phyloP scores from a whole-genome alignment of 805 yeast species.

The Lipomyces lipofer region DNA sequence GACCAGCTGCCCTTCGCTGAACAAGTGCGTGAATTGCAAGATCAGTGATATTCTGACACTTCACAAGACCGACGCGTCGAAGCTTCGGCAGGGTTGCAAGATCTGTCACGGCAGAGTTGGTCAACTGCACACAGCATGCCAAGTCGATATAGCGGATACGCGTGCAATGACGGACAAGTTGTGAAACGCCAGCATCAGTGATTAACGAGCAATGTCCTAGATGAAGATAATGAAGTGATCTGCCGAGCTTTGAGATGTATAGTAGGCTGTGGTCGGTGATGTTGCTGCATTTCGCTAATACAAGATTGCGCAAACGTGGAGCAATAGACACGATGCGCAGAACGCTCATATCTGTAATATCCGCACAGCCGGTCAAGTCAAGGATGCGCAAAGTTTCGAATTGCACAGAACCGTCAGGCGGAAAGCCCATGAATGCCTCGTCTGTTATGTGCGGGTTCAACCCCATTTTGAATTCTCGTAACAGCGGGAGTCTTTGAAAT shows the following conservation, averaged over 20 bases:
- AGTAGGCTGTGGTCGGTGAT: constrained; percentile 79
- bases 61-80: constrained; percentile 89
- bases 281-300: constrained; percentile 82
- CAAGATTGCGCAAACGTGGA: constrained; percentile 84
- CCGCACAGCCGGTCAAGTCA: constrained; percentile 81
- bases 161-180: constrained; percentile 73
- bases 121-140: constrained; percentile 89
- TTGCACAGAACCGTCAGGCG: constrained; percentile 5
- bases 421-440: constrained; percentile 50
- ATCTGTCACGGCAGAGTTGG: constrained; percentile 77
- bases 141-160: constrained; percentile 89
- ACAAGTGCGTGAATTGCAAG: constrained; percentile 70
- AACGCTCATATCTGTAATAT: constrained; percentile 76
- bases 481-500: constrained; percentile 62
- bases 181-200: constrained; percentile 83
- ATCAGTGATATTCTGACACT: constrained; percentile 85
- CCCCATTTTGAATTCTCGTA: constrained; percentile 76
- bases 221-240: constrained; percentile 83
- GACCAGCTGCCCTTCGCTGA: constrained; percentile 54
- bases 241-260: constrained; percentile 70
- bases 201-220: constrained; percentile 90
- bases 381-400: constrained; percentile 71
- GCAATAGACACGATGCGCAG: constrained; percentile 71
- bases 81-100: constrained; percentile 74
- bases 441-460: constrained; percentile 71